Evolutionary conservation across 805 yeast species (phyloP), one percentile per base, ranked within the genome.

Genomic region (Wickerhamiella azymoides): DNA sequence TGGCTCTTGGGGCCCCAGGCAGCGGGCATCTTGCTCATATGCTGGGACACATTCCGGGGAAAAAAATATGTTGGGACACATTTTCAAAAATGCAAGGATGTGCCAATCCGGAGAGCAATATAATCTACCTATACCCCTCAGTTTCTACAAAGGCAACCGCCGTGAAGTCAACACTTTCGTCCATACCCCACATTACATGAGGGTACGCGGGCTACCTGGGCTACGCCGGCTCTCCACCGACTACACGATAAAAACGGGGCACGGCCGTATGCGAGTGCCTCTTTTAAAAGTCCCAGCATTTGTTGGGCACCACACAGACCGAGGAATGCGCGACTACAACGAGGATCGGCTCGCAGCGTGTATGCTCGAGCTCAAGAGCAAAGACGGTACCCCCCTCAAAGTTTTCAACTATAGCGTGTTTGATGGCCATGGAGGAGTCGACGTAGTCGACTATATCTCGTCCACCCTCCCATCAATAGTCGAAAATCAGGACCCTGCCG

Each of bases 351-450:
- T 74, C 61, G 73, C 75, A 43, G 84, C 86, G 17, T 74, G 74
- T 24, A 74, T 84, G 43, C 56, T 84, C 33, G 63, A 67, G 13
- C 57, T 76, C 24, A 77, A 76, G 0, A 47, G 46, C 43, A 40
- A 48, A 17, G 46, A 47, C 16, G 36, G 30, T 16, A 49, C 10
- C 19, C 40, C 47, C 18, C 57, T 62, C 24, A 58, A 65, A 43
- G 76, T 79, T 16, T 82, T 89, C 64, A 76, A 75, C 52, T 78
- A 84, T 55, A 75, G 76, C 39, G 72, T 92, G 1, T 86, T 83
- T 61, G 98, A 92, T 63, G 98, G 98, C 9, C 98, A 92, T 63
- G 98, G 97, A 7, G 94, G 95, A 18, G 70, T 69, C 19, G 78
- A 79, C 45, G 84, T 94, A 55, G 71, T 86, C 39, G 70, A 67